These are phyloP conservation scores for Pholiota conissans DNA, from an alignment of 768 basidiomycete genomes.

Conservation along the genomic window DNA sequence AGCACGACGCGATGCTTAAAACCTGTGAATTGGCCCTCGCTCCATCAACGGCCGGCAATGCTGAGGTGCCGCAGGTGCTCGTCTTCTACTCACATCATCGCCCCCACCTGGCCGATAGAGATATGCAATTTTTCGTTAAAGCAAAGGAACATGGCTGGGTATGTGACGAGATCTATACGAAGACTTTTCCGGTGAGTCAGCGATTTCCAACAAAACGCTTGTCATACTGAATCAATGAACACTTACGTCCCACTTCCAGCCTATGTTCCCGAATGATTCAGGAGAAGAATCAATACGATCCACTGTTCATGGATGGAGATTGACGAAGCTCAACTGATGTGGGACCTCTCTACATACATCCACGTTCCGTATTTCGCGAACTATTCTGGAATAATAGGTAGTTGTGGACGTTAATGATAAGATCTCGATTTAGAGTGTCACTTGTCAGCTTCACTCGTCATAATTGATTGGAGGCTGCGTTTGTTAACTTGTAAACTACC, in stretches of 20 bases:
- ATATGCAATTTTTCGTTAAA: conserved; percentile 78
- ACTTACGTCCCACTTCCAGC: conserved; percentile 41
- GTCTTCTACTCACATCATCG: conserved; percentile 92
- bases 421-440: too few species aligned
- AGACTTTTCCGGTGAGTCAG: conserved; percentile 58
- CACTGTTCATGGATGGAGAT: conserved; percentile 84
- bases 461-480: too few species aligned
- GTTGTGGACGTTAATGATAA: too few species aligned
- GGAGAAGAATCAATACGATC: conserved; percentile 77
- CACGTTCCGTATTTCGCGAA: too few species aligned
- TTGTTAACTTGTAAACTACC: too few species aligned
- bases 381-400: too few species aligned
- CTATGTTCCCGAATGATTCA: conserved; percentile 89
- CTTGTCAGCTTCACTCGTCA: too few species aligned
- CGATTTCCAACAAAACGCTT: not conserved
- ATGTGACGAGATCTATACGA: conserved; percentile 67
- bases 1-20: conserved; percentile 82
- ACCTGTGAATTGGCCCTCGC: conserved; percentile 60
- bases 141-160: conserved; percentile 67
- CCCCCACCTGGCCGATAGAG: conserved; percentile 78
- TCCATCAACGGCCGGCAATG: not conserved
- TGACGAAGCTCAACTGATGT: too few species aligned
- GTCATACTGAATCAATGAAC: not conserved
- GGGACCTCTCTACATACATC: too few species aligned
- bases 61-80: conserved; percentile 42